phyloP scores from a whole-genome alignment of 2,329 filamentous ascomycete species.

The Botryosphaeria dothidea region DNA sequence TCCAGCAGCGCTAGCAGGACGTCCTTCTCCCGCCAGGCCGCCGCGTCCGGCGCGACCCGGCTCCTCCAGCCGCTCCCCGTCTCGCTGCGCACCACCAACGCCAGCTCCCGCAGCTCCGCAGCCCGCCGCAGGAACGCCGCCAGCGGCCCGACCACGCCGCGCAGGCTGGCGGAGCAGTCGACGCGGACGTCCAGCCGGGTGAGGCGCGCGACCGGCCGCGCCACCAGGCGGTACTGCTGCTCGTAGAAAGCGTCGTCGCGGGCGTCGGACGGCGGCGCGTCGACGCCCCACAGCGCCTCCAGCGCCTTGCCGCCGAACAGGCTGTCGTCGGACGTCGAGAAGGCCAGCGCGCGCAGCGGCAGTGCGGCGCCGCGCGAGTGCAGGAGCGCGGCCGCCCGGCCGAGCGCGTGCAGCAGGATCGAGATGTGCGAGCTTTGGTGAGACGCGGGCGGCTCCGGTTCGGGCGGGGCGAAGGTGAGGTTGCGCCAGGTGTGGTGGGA shows the following conservation, averaged over 20 bases:
- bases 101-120: neutral
- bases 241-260: neutral
- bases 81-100: neutral
- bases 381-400: neutral
- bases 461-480: neutral
- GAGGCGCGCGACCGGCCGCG: neutral
- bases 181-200: neutral
- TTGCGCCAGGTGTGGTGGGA: conserved; percentile 5
- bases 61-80: neutral
- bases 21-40: neutral
- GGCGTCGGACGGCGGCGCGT: neutral
- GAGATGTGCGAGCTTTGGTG: neutral
- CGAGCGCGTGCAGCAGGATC: neutral
- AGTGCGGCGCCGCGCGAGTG: neutral
- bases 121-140: neutral
- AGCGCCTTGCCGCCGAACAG: neutral
- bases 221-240: neutral
- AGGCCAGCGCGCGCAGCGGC: neutral
- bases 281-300: neutral
- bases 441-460: neutral
- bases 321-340: neutral
- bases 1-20: neutral
- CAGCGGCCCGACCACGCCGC: neutral
- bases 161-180: neutral
- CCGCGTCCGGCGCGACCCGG: neutral